These are phyloP conservation scores for Xerocomus potaroensis DNA, from an alignment of 768 basidiomycete genomes.

Conservation along the genomic window DNA sequence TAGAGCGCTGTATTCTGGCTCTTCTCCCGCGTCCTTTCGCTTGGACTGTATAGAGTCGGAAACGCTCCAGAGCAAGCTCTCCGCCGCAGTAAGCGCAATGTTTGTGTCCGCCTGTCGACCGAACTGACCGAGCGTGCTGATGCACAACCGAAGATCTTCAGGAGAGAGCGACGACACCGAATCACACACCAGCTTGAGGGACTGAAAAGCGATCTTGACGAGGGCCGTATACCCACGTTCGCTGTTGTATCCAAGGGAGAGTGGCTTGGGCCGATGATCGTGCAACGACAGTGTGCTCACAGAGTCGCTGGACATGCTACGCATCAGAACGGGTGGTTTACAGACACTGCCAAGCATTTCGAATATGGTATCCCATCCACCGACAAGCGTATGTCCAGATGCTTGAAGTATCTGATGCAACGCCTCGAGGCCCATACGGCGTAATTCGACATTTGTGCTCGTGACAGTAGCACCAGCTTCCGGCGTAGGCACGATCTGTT, in stretches of 20 bases:
- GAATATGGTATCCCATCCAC: constrained; percentile 94
- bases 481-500: constrained; percentile 58
- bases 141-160: constrained; percentile 81
- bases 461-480: constrained; percentile 41
- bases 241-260: constrained; percentile 52
- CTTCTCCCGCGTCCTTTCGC: constrained; percentile 59
- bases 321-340: constrained; percentile 41
- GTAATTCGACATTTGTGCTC: constrained; percentile 63
- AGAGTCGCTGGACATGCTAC: constrained; percentile 40
- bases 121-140: constrained; percentile 86
- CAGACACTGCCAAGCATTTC: constrained; percentile 90
- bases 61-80: constrained; percentile 91
- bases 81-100: constrained; percentile 90
- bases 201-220: constrained; percentile 92
- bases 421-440: constrained; percentile 85
- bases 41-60: constrained; percentile 92
- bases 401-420: constrained; percentile 87
- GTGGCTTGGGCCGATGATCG: constrained; percentile 37
- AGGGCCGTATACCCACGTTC: constrained; percentile 72
- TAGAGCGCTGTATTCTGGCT: constrained; percentile 71
- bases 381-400: constrained; percentile 85
- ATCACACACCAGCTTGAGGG: constrained; percentile 90
- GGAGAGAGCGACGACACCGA: constrained; percentile 79
- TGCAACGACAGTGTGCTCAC: constrained; percentile 39
- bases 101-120: constrained; percentile 93